Evolutionary conservation across 352 stramenopile species (phyloP).

Genomic region (Sclerospora graminicola): DNA sequence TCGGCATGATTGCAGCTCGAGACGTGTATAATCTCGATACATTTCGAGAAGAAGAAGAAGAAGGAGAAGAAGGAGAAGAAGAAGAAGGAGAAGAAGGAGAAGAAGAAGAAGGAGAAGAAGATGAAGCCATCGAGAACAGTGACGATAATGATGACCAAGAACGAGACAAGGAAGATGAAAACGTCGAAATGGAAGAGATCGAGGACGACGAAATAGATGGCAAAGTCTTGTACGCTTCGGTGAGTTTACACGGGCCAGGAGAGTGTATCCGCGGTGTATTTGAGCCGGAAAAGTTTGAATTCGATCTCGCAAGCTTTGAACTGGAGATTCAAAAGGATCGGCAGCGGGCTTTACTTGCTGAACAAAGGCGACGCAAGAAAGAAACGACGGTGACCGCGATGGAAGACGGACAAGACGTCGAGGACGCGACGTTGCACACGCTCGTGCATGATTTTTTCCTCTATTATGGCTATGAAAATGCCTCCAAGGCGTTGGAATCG

Average conservation of each 20-base stretch:
- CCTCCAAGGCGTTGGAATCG: constrained; percentile 19
- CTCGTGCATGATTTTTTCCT: constrained; percentile 34
- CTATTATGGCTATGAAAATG: constrained; percentile 28
- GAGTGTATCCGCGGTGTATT: constrained; percentile 17
- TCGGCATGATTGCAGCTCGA: constrained; percentile 31
- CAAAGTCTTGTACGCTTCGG: constrained; percentile 26
- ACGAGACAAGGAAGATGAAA: constrained; percentile 1
- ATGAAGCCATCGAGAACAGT: no score
- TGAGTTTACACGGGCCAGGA: constrained; percentile 37
- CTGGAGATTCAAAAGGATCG: constrained; percentile 35
- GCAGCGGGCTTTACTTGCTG: constrained; percentile 24
- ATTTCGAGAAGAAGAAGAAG: constrained; percentile 16
- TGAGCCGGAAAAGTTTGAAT: constrained; percentile 23
- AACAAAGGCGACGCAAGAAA: constrained; percentile 7
- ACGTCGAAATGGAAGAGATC: constrained; percentile 22
- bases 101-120: constrained; percentile 1
- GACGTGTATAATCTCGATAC: constrained; percentile 43
- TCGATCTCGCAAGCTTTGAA: constrained; percentile 37
- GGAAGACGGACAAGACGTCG: constrained; percentile 10
- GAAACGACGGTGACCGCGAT: not conserved
- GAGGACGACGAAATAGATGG: constrained; percentile 8
- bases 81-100: constrained; percentile 5
- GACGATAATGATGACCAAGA: constrained; percentile 8
- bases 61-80: constrained; percentile 6
- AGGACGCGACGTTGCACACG: constrained; percentile 24